These are phyloP conservation scores for Gillenia trifoliata DNA, from an alignment of 306 rosid species.

Conservation along the genomic window DNA sequence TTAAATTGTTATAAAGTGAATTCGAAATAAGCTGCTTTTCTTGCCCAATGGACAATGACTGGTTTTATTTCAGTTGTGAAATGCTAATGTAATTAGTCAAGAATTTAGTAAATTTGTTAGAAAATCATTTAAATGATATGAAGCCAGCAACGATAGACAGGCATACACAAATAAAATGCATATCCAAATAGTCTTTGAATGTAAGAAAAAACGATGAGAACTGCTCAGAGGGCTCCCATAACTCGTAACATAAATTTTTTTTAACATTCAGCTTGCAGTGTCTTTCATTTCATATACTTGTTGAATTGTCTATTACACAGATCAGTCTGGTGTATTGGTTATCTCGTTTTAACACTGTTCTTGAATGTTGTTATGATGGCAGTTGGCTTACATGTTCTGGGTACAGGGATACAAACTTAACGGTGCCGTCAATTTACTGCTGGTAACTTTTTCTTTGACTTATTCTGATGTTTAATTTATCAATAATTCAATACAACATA, in stretches of 20 bases:
- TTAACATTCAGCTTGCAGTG: not conserved
- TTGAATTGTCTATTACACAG: not conserved
- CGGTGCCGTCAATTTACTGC: constrained; percentile 56
- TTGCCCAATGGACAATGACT: not conserved
- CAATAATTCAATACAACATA: not conserved
- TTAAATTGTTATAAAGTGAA: not conserved
- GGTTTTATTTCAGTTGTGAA: not conserved
- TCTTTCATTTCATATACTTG: not conserved
- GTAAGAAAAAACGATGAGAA: not conserved
- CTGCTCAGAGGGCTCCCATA: not conserved
- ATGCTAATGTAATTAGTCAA: not conserved
- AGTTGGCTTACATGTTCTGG: constrained; percentile 97
- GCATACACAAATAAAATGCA: not conserved
- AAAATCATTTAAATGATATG: not conserved
- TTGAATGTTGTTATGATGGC: constrained; percentile 38
- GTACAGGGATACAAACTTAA: constrained; percentile 70
- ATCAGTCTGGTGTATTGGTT: constrained; percentile 1
- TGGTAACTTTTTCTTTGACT: constrained; percentile 44
- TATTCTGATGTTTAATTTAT: constrained; percentile 3
- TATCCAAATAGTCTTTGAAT: not conserved
- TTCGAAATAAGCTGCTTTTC: not conserved
- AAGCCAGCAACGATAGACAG: not conserved
- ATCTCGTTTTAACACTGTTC: constrained; percentile 13
- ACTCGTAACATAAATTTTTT: not conserved
- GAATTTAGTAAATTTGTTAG: not conserved